Evolutionary conservation across 2,329 filamentous ascomycete genomes (phyloP), one percentile per base, ranked within the genome.

Genomic region (Aspergillus hiratsukae): DNA sequence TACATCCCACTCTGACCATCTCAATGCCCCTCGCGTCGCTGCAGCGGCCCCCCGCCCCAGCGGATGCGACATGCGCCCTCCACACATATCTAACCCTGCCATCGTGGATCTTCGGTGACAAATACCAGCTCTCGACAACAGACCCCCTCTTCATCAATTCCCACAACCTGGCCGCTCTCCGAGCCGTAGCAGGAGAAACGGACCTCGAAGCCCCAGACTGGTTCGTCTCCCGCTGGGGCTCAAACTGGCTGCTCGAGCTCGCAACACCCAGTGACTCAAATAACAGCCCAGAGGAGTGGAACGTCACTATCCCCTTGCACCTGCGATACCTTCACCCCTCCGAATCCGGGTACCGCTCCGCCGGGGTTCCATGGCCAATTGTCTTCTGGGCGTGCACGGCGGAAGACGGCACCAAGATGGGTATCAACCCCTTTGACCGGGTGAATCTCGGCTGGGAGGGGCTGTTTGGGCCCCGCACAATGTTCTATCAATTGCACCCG

Each of bases 141-240:
- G 76, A 78, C 56, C 74, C 82, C 0, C 80, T 96, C 4, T 94
- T 95, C 75, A 81, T 96, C 29, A 74, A 84, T 3, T 92, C 90
- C 0, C 91, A 96, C 66, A 90, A 95, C 67, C 81, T 97, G 21
- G 79, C 81, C 2, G 78, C 83, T 1, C 76, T 95, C 43, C 85
- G 81, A 48, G 84, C 87, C 61, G 81, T 90, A 14, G 86, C 85
- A 27, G 83, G 89, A 11, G 89, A 90, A 21, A 89, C 92, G 6
- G 92, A 97, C 64, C 86, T 97, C 53, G 93, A 97, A 76, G 91
- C 91, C 0, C 93, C 93, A 1, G 87, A 88, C 65, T 97, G 95
- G 78, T 84, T 87, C 1, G 81, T 91, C 29, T 69, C 81, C 6
- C 73, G 80, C 31, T 97, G 93, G 93, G 93, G 93, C 4, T 92